phyloP scores from a whole-genome alignment of 2,329 filamentous ascomycete species.

The Aciculosporium take region DNA sequence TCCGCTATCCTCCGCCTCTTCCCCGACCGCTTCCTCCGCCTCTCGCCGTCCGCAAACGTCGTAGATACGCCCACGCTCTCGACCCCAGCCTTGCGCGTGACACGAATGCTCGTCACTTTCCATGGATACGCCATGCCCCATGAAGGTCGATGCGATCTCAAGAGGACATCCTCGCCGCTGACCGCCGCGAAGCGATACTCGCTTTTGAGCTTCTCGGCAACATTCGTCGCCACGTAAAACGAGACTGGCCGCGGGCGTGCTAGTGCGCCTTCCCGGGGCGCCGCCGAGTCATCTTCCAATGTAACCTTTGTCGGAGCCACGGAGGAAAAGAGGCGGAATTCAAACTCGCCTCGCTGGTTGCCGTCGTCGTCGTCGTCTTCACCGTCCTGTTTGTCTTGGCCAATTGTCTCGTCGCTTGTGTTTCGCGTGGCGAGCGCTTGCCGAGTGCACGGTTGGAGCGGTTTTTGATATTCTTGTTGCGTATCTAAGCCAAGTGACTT shows the following conservation, averaged over 20 bases:
- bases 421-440: too few relatives aligned
- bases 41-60: conserved; percentile 8
- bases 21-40: conserved; percentile 32
- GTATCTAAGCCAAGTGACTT: conserved; percentile 29
- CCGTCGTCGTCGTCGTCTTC: conserved; percentile 13
- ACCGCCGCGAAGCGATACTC: conserved; percentile 34
- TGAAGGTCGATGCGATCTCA: conserved; percentile 26
- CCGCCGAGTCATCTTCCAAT: conserved; percentile 29
- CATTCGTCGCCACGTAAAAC: conserved; percentile 32
- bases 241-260: conserved; percentile 25
- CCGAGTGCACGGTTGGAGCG: too few relatives aligned
- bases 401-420: background rate
- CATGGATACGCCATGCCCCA: conserved; percentile 50
- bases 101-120: conserved; percentile 34
- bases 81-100: conserved; percentile 16
- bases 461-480: background rate
- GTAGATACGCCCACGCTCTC: background rate
- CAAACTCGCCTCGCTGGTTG: conserved; percentile 27
- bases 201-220: conserved; percentile 21
- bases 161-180: conserved; percentile 35
- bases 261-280: conserved; percentile 22
- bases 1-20: conserved; percentile 44
- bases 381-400: conserved; percentile 11
- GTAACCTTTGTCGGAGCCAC: conserved; percentile 35
- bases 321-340: conserved; percentile 43